Evolutionary conservation across 2,329 filamentous ascomycete genomes (phyloP), one percentile per base, ranked within the genome.

Genomic region (Venturia effusa): DNA sequence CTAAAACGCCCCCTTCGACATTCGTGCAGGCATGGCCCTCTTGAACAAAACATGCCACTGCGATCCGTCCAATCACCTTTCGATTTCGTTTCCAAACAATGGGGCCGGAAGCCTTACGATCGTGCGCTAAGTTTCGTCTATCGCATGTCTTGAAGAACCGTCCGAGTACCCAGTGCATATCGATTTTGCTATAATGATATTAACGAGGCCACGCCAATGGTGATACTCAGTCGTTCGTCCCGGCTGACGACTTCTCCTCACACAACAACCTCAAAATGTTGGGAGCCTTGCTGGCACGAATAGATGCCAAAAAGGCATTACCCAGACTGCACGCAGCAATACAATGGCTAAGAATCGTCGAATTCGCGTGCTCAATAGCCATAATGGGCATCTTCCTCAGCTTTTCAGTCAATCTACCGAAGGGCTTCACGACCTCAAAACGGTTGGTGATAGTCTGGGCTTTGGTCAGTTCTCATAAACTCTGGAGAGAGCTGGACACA

Each of bases 341-440:
- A 57, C 51, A 57, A 57, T 57, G 51, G 51, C 51, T 57, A 15
- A 57, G 51, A 22, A 57, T 57, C 11, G 30, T 57, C 51, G 7
- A 57, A 34, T 57, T 57, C 15, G 51, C 51, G 27, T 57, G 51
- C 30, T 57, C 51, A 34, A 34, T 57, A 19, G 27, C 51, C 27
- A 34, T 57, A 19, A 57, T 57, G 51, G 51, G 51, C 51, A 57
- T 57, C 30, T 57, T 57, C 51, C 51, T 57, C 30, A 57, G 51
- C 30, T 57, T 57, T 19, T 34, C 51, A 34, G 51, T 57, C 30
- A 57, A 57, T 34, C 30, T 57, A 34, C 51, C 51, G 8, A 57
- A n/a, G 27, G 51, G 51, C 51, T 57, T 57, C 30, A 34, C 51
- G 15, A 57, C 51, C n/a, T 57, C 51, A 57, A 57, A 57, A 57